Base-by-base conservation (phyloP, 2,329 filamentous ascomycete species). In the Zasmidium cellare region DNA sequence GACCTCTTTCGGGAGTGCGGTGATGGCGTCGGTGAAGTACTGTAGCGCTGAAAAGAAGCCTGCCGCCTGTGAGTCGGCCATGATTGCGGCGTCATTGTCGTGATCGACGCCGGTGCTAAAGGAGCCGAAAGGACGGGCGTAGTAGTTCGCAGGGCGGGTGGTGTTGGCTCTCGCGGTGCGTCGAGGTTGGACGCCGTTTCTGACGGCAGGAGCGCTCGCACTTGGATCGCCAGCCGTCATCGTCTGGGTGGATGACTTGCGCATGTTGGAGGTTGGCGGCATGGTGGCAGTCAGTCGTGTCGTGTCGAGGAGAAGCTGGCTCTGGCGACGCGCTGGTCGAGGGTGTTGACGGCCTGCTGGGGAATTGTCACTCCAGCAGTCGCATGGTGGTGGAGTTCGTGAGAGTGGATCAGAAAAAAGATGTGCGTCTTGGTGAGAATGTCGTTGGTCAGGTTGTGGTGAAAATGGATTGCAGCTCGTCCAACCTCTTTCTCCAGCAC, bases 1-100 rank as follows among this genome's bases (percentile, higher is more conserved):
- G 51, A 97, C 90, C 77, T 99, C 94, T 74, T 92, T 92, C 3
- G 94, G 94, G 23, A 99, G 84, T 41, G 93, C 92, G 52, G 91
- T 88, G 71, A 97, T 91, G 62, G 92, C 88, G 75, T 97, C 92
- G 62, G 93, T 90, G 73, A 99, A 97, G 72, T 87, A 86, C 44
- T 84, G 84, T 62, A 89, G 82, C 22, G 84, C 86, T 58, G 87
- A 86, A 67, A 84, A 87, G 74, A 89, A 86, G 67, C 79, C 80
- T 23, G 76, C 74, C 45, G 74, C 69, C 31, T 66, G 62, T n/a
- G 56, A 38, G 24, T 31, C 53, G 12, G 64, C 51, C 25, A 59
- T 61, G 45, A 71, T 67, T 46, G 61, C 56, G 23, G 62, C 52
- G 35, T 69, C 65, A 48, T 67, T 58, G 46, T 63, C 56, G 20